Base-by-base conservation (phyloP, 352 stramenopile genomes). In the Phytophthora megakarya region DNA sequence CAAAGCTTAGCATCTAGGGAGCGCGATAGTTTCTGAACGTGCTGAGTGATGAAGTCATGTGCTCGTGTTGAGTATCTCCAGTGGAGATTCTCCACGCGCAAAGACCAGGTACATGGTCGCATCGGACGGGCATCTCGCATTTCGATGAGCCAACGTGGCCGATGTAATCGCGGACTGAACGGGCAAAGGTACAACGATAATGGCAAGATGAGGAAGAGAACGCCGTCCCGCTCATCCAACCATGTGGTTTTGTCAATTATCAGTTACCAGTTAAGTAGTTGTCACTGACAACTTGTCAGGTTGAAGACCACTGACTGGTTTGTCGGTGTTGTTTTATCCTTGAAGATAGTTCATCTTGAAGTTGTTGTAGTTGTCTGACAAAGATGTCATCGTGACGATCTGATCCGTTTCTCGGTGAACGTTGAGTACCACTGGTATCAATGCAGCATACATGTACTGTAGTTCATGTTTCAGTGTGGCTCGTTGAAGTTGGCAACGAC, bases 181-280 rank as follows among this genome's bases (percentile, higher is more conserved):
- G 15, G 42, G 44, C 44, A 56, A 33, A 19, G 21, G 43, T 67
- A 50, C 59, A 55, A 67, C 59, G 50, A 60, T 61, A 8, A 28
- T 49, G 40, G 15, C 22, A 47, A 51, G 21, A 21, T 32, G 35
- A 35, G 30, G 3, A 12, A 44, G 19, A 45, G 32, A 63, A 42
- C 39, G 19, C 2, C 1, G 47, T 7, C 26, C 30, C 28, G 9
- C 37, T 59, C 21, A 54, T 32, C 40, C 39, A 66, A 23, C 8
- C 48, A 53, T 54, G 47, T 48, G 56, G 13, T 48, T 44, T 51
- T 22, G 11, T n/a, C 26, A 19, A 10, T n/a, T n/a, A n/a, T n/a
- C n/a, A n/a, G n/a, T n/a, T n/a, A n/a, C n/a, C n/a, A n/a, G n/a
- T n/a, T n/a, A n/a, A n/a, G n/a, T n/a, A n/a, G n/a, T n/a, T n/a